A percentile compares a stretch with the other conserved stretches of the same genome.
phyloP scores from a whole-genome alignment of 2,329 filamentous ascomycete species.

The Cytospora piceae region DNA sequence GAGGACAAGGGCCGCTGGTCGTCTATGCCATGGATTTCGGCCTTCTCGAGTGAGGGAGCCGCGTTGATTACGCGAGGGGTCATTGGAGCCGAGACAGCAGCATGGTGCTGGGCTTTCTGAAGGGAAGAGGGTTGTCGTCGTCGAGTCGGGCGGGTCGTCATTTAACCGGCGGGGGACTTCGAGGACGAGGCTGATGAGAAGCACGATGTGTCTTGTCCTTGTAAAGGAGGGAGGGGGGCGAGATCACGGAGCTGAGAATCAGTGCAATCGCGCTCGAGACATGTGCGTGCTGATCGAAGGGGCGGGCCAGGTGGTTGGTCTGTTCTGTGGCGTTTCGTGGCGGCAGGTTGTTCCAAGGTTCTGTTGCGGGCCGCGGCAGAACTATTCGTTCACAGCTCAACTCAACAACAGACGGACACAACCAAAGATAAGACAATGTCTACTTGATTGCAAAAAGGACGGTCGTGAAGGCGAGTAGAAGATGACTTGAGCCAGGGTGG shows the following conservation, averaged over 20 bases:
- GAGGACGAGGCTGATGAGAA: slow-evolving; percentile 19
- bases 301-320: slow-evolving; percentile 4
- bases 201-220: slow-evolving; percentile 23
- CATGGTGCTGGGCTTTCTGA: slow-evolving; percentile 48
- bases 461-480: neutral
- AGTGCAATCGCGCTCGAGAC: slow-evolving; percentile 26
- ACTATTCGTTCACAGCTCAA: neutral
- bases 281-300: slow-evolving; percentile 25
- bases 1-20: slow-evolving; percentile 55
- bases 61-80: slow-evolving; percentile 58
- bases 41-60: slow-evolving; percentile 57
- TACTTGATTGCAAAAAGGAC: neutral
- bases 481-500: neutral
- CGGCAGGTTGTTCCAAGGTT: slow-evolving; percentile 8
- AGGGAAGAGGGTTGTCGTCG: slow-evolving; percentile 46
- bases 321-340: slow-evolving; percentile 21
- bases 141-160: slow-evolving; percentile 48
- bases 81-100: slow-evolving; percentile 43
- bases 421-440: no score
- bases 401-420: neutral
- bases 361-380: slow-evolving; percentile 1
- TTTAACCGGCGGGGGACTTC: slow-evolving; percentile 38
- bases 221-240: slow-evolving; percentile 10
- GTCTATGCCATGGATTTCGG: slow-evolving; percentile 58
- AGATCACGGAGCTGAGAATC: slow-evolving; percentile 19